phyloP scores from a whole-genome alignment of 257 asterid genomes.

The Capsicum rhomboideum region DNA sequence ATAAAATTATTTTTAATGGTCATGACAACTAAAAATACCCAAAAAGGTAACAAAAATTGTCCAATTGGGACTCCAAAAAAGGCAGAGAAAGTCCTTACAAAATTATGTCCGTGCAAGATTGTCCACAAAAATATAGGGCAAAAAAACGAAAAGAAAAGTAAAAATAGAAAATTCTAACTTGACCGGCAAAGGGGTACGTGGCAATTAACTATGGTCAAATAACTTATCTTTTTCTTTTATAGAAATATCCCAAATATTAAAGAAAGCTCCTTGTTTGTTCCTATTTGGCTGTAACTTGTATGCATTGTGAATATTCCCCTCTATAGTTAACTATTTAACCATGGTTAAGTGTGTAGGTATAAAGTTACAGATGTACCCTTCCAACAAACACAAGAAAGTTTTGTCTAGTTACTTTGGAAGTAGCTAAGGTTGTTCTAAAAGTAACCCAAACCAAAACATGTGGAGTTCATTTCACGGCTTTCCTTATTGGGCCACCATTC shows the following conservation, averaged over 20 bases:
- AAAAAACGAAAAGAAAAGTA: neutral
- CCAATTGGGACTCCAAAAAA: neutral
- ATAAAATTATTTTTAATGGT: neutral
- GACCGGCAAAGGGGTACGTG: neutral
- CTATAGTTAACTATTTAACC: neutral
- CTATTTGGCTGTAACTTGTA: neutral
- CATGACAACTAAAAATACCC: neutral
- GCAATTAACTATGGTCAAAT: neutral
- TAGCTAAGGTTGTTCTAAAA: neutral
- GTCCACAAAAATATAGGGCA: neutral
- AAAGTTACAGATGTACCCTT: conserved; percentile 12
- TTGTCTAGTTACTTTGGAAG: conserved; percentile 6
- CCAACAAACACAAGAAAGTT: neutral
- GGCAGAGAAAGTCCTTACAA: neutral
- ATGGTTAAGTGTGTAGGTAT: neutral
- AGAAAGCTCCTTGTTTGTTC: neutral
- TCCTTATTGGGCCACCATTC: neutral
- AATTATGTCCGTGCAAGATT: neutral
- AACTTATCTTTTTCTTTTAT: neutral
- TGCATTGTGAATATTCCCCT: neutral
- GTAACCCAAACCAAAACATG: neutral
- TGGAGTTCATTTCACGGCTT: neutral
- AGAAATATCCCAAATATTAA: neutral
- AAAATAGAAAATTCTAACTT: neutral
- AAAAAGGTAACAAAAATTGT: neutral